Evolutionary conservation across 805 yeast species (phyloP), one percentile per base, ranked within the genome.

Genomic region (Komagataella kurtzmanii): DNA sequence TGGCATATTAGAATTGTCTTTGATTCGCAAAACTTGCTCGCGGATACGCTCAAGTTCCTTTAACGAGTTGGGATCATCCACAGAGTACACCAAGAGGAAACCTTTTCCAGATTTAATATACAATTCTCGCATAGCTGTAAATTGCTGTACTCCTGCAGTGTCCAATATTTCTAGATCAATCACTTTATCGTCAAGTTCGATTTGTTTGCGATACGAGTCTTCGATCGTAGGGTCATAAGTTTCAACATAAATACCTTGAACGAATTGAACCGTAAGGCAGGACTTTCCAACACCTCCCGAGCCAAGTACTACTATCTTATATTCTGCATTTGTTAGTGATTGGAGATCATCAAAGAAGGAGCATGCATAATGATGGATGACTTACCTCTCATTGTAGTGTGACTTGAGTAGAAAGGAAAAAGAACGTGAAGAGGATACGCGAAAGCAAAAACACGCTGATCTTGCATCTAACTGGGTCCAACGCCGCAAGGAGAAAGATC

Each of bases 221-320:
- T 91, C 99, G 57, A 91, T 93, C 7, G 99, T 93, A 7, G 99
- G 98, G 62, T 91, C 98, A 68, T 91, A 91, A 44, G 88, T 77
- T 61, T 91, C 97, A 52, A 88, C 80, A 65, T 88, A 90, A 2
- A 85, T 85, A 8, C 93, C 93, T 64, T 88, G 95, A 3, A 88
- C 95, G 62, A 85, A 90, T 63, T 88, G 96, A 5, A 88, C 96
- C 1, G 97, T 89, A 45, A 91, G 72, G 45, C 95, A 89, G 21
- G 97, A 88, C 61, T 91, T 91, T 59, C 99, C 99, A 7, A 88
- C 97, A 68, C 97, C 97, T 59, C 97, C 97, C 12, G 97, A 95
- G 54, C 99, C 99, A 53, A 91, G 72, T 17, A 91, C 93, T 17
- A 88, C 97, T 47, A 93, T 72, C 63, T 88, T 88, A 66, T 89